A percentile compares a stretch with the other conserved stretches of the same genome.
These are phyloP conservation scores for Cenchrus purpureus DNA, from an alignment of 176 grass and related monocot genomes.

Conservation along the genomic window DNA sequence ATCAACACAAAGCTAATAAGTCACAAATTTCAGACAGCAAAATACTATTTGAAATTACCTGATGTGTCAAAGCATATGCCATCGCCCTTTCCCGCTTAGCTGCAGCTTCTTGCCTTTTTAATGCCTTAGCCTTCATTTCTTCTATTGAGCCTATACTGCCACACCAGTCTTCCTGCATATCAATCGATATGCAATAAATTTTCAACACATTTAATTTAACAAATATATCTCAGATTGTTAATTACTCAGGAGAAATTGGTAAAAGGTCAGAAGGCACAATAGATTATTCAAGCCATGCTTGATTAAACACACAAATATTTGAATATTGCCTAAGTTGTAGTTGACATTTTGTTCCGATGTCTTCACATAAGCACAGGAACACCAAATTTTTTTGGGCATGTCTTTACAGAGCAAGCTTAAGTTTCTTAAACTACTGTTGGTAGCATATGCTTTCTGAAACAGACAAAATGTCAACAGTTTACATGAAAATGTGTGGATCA, in stretches of 20 bases:
- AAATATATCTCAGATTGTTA: neutral
- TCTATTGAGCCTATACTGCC: slow-evolving; percentile 72
- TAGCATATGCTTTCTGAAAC: neutral
- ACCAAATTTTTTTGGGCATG: neutral
- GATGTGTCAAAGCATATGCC: slow-evolving; percentile 97
- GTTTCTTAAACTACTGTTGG: slow-evolving; percentile 2
- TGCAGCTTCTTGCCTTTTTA: slow-evolving; percentile 92
- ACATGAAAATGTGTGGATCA: slow-evolving; percentile 1
- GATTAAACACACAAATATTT: slow-evolving; percentile 21
- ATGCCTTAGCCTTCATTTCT: slow-evolving; percentile 83
- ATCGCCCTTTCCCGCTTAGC: slow-evolving; percentile 92
- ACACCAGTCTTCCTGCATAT: slow-evolving; percentile 85
- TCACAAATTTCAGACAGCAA: slow-evolving; percentile 6
- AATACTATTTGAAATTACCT: slow-evolving; percentile 51
- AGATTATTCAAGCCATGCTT: neutral
- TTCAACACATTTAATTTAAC: neutral
- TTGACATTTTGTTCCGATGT: slow-evolving; percentile 11
- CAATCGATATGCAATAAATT: neutral
- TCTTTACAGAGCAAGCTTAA: neutral
- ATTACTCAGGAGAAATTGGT: neutral
- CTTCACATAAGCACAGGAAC: neutral
- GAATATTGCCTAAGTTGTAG: neutral
- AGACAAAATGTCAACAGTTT: neutral
- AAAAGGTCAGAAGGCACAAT: neutral
- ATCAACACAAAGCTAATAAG: neutral